Evolutionary conservation across 1,284 basidiomycete genomes (phyloP).

Genomic region (Fomitopsis pinicola): DNA sequence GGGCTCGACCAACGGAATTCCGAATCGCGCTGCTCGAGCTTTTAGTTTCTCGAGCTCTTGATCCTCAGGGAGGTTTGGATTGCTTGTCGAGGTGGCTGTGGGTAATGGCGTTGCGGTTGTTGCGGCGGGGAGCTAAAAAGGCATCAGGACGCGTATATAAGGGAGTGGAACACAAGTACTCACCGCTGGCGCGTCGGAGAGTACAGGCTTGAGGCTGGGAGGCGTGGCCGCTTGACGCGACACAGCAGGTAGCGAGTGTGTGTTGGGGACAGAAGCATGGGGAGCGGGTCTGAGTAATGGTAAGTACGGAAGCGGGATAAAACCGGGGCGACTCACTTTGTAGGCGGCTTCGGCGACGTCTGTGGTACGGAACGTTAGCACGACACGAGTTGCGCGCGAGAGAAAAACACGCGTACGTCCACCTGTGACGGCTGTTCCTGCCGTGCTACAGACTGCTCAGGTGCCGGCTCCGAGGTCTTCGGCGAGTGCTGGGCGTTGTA

Average conservation of each 20-base stretch:
- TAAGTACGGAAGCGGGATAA: too few relatives aligned
- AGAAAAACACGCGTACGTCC: background rate
- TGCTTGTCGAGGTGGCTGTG: background rate
- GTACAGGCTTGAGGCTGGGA: background rate
- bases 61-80: constrained; percentile 26
- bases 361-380: background rate
- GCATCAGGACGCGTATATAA: background rate
- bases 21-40: constrained; percentile 63
- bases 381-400: background rate
- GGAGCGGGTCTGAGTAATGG: background rate
- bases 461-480: constrained; percentile 23
- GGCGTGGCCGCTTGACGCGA: background rate
- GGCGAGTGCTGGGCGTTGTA: constrained; percentile 34
- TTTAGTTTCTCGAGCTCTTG: constrained; percentile 54
- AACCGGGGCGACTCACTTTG: background rate
- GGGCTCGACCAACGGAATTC: constrained; percentile 50
- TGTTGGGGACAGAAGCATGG: background rate
- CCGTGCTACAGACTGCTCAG: background rate
- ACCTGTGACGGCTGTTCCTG: background rate
- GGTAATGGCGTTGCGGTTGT: background rate
- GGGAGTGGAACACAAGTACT: background rate
- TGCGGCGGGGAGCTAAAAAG: background rate
- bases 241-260: background rate
- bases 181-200: background rate
- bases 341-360: background rate